These are phyloP conservation scores for Aspergillus calidoustus DNA, from an alignment of 2,329 filamentous ascomycete species.

Conservation along the genomic window DNA sequence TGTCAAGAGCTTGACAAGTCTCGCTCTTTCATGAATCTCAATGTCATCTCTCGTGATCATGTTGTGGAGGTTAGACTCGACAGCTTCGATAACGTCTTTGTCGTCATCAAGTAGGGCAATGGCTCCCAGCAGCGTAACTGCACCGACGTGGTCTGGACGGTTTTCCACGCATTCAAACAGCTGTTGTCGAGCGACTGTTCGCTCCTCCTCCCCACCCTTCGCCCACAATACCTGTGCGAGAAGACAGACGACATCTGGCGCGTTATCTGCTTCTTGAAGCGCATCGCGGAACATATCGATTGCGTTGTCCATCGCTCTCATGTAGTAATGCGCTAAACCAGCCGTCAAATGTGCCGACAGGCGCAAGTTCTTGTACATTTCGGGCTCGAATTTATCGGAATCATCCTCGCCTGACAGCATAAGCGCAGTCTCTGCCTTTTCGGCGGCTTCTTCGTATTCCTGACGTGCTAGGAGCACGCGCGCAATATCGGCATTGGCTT, in stretches of 20 bases:
- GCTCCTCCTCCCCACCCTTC: constrained; percentile 74
- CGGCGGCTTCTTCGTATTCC: constrained; percentile 69
- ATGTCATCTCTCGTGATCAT: constrained; percentile 72
- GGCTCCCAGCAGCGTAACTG: constrained; percentile 79
- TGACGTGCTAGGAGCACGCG: constrained; percentile 76
- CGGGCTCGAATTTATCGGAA: constrained; percentile 64
- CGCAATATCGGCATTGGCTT: constrained; percentile 84
- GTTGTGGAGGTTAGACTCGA: constrained; percentile 74
- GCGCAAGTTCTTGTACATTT: constrained; percentile 70
- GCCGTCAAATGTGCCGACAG: constrained; percentile 85
- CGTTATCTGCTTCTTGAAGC: constrained; percentile 73
- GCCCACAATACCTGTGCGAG: constrained; percentile 94
- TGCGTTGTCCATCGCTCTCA: constrained; percentile 67
- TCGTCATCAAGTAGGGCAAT: constrained; percentile 84
- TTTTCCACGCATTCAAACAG: constrained; percentile 80
- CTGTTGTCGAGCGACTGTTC: constrained; percentile 74
- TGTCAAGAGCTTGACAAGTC: constrained; percentile 75
- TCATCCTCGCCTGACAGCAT: constrained; percentile 75
- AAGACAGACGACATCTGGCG: constrained; percentile 84
- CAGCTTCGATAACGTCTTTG: constrained; percentile 76
- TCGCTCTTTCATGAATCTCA: constrained; percentile 65
- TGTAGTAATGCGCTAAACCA: constrained; percentile 80
- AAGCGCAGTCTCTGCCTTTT: constrained; percentile 80
- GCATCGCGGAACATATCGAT: constrained; percentile 81
- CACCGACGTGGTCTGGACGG: constrained; percentile 75